Conservation (phyloP, 306 rosid species). For the Sindora glabra region DNA sequence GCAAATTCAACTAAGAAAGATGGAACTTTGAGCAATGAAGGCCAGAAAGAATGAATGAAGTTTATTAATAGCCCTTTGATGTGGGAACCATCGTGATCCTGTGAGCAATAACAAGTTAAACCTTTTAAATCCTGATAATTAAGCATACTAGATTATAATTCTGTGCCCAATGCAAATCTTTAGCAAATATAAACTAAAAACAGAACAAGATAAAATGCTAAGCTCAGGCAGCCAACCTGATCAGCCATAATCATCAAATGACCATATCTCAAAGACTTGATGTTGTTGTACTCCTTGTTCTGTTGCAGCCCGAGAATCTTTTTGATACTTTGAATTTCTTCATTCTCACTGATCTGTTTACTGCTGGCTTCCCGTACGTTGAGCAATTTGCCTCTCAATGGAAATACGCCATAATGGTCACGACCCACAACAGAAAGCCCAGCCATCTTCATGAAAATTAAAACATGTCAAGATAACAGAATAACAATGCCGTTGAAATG, state of each 20-base stretch:
- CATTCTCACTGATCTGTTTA: slow-evolving; percentile 71
- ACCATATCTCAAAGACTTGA: slow-evolving; percentile 83
- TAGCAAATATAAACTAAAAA: neutral
- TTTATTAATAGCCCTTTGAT: slow-evolving; percentile 92
- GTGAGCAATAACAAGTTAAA: neutral
- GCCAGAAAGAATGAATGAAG: slow-evolving; percentile 95
- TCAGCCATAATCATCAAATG: slow-evolving; percentile 99
- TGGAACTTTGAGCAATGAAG: slow-evolving; percentile 75
- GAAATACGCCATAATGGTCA: slow-evolving; percentile 89
- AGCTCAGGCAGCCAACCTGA: slow-evolving; percentile 48
- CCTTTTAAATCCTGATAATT: neutral
- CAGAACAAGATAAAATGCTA: neutral
- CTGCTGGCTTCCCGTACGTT: slow-evolving; percentile 92
- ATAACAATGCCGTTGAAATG: neutral
- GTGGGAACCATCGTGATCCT: slow-evolving; percentile 98
- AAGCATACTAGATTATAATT: neutral
- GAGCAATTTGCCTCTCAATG: slow-evolving; percentile 83
- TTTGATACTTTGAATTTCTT: slow-evolving; percentile 84
- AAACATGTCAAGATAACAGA: neutral
- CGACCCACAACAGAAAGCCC: slow-evolving; percentile 91
- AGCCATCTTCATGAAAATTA: slow-evolving; percentile 56
- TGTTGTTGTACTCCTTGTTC: slow-evolving; percentile 59
- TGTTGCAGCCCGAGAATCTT: slow-evolving; percentile 93
- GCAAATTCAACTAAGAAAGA: slow-evolving; percentile 81
- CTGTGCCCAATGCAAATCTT: neutral